Percentiles rank a stretch among this genome's conserved stretches.
Conservation (phyloP, 2,329 filamentous ascomycete genomes). For the Boeremia exigua region DNA sequence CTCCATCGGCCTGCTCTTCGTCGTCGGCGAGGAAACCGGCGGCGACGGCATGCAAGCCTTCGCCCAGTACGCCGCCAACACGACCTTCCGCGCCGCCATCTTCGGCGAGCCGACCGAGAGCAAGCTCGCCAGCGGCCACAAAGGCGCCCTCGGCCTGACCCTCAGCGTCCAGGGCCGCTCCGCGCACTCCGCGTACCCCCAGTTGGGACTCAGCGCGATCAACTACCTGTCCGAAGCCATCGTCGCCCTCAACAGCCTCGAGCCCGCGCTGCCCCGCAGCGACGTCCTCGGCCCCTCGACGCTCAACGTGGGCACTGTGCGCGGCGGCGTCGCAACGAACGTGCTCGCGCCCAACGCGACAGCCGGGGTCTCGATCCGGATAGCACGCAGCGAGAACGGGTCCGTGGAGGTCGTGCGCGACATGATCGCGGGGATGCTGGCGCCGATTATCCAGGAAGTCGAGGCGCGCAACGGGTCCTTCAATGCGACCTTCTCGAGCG, state of each 20-base stretch:
- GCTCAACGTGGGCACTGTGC: slow-evolving; percentile 79
- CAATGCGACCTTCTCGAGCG: slow-evolving; percentile 17
- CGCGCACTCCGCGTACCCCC: slow-evolving; percentile 89
- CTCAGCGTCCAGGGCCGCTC: slow-evolving; percentile 73
- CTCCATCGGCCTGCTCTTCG: slow-evolving; percentile 57
- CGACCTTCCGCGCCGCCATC: slow-evolving; percentile 70
- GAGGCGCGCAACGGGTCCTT: slow-evolving; percentile 23
- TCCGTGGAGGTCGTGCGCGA: slow-evolving; percentile 23
- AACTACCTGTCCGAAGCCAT: slow-evolving; percentile 77
- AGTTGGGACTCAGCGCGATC: slow-evolving; percentile 83
- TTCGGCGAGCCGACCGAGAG: slow-evolving; percentile 93
- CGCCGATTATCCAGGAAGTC: slow-evolving; percentile 22
- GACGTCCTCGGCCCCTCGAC: slow-evolving; percentile 63
- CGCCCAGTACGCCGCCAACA: slow-evolving; percentile 44
- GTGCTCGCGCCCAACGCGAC: slow-evolving; percentile 77
- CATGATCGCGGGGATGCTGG: slow-evolving; percentile 25
- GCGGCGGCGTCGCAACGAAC: slow-evolving; percentile 82
- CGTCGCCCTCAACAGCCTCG: slow-evolving; percentile 61
- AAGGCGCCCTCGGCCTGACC: slow-evolving; percentile 74
- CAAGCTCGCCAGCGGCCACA: slow-evolving; percentile 86
- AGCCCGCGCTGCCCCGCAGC: slow-evolving; percentile 52
- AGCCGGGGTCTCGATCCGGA: slow-evolving; percentile 67
- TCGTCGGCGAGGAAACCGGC: slow-evolving; percentile 79
- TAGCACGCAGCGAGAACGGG: slow-evolving; percentile 29
- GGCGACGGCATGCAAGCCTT: slow-evolving; percentile 76